phyloP scores from a whole-genome alignment of 225 moss, liverwort and hornwort genomes.

The Physcomitrium patens region DNA sequence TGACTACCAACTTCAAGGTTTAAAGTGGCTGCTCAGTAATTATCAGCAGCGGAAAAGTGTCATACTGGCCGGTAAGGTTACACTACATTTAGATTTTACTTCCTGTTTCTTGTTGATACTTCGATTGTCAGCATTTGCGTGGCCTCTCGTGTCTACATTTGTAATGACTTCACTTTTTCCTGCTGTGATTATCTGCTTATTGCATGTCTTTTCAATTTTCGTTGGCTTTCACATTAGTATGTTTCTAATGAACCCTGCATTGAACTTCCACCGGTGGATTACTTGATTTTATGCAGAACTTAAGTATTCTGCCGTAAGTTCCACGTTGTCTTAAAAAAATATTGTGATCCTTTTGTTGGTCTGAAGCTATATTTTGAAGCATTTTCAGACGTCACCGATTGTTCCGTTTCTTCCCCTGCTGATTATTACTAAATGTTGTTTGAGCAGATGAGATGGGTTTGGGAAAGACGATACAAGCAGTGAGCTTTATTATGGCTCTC shows the following conservation, averaged over 20 bases:
- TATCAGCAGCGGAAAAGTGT: slow-evolving; percentile 69
- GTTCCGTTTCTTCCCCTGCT: slow-evolving; percentile 25
- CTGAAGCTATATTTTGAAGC: background rate
- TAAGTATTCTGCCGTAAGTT: background rate
- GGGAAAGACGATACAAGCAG: slow-evolving; percentile 87
- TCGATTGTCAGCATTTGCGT: background rate
- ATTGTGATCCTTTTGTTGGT: background rate
- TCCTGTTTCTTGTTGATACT: slow-evolving; percentile 16
- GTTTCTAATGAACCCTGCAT: slow-evolving; percentile 10
- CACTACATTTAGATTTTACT: slow-evolving; percentile 2
- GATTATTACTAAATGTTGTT: slow-evolving; percentile 23
- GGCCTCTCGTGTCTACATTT: slow-evolving; percentile 9
- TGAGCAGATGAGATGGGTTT: slow-evolving; percentile 94
- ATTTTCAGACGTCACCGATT: slow-evolving; percentile 19
- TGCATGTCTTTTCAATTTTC: slow-evolving; percentile 6
- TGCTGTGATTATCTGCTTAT: background rate
- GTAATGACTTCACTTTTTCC: slow-evolving; percentile 1
- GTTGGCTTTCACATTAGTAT: background rate
- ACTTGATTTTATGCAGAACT: background rate
- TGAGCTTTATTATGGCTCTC: slow-evolving; percentile 77
- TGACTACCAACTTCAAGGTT: slow-evolving; percentile 71
- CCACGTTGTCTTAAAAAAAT: no score
- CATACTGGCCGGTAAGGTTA: slow-evolving; percentile 78
- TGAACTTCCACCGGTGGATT: slow-evolving; percentile 11
- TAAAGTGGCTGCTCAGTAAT: slow-evolving; percentile 81